Evolutionary conservation across 768 basidiomycete genomes (phyloP).

Genomic region (Lentinula sp.): DNA sequence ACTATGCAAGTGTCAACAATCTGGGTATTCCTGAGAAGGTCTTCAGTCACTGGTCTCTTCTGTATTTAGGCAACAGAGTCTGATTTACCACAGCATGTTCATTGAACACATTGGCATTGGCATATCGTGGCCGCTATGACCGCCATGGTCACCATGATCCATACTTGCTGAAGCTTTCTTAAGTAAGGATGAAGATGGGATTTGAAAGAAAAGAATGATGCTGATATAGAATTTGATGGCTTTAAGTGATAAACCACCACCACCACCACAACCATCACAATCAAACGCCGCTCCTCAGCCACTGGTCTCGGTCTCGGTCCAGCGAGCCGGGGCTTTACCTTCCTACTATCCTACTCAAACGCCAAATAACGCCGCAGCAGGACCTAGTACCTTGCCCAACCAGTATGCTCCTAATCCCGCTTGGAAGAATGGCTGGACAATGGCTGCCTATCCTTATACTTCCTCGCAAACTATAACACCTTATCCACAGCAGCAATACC

Average conservation of each 20-base stretch:
- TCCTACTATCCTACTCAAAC: constrained; percentile 1
- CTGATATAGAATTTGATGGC: not conserved
- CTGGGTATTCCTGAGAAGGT: constrained; percentile 58
- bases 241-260: not conserved
- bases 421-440: constrained; percentile 4
- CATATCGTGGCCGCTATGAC: constrained; percentile 46
- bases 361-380: not conserved
- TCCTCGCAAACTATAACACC: constrained; percentile 3
- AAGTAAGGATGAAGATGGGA: not conserved
- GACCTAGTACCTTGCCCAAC: not conserved
- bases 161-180: constrained; percentile 14
- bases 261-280: not conserved
- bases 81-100: constrained; percentile 73
- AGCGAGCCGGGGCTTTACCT: not conserved
- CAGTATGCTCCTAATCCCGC: not conserved
- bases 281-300: not conserved
- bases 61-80: not conserved
- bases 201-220: not conserved
- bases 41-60: not conserved
- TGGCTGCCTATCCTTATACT: constrained; percentile 6
- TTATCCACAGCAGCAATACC: constrained; percentile 7
- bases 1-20: constrained; percentile 78
- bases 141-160: constrained; percentile 38
- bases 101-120: constrained; percentile 54
- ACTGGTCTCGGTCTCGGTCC: not conserved